Evolutionary conservation across 768 basidiomycete species (phyloP), one percentile per base, ranked within the genome.

Genomic region (Trametes gibbosa): DNA sequence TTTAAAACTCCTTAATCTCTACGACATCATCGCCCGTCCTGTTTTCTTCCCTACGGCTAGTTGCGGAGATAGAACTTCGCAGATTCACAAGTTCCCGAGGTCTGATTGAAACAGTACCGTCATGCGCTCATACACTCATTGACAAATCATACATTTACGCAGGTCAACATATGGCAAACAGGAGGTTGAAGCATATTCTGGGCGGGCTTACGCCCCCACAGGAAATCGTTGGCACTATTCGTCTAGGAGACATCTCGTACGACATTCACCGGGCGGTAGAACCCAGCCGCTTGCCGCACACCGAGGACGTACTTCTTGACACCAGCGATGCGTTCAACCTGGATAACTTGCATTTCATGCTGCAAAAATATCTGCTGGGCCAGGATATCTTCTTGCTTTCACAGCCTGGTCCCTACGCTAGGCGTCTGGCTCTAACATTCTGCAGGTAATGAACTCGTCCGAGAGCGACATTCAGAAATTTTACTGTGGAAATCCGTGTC

Each of bases 381-480:
- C 86, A 87, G 69, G 86, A 87, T 68, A 74, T 85, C 5, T 88
- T 87, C 67, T 70, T 88, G 23, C 75, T 87, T 3, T 83, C 83
- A 0, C 84, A 87, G 63, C 86, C 86, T 0, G 86, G 86, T 0
- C 85, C 85, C 2, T 86, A 86, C 70, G 85, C 86, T 12, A 75
- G 85, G 37, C 70, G 84, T 37, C 70, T 86, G 51, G 84, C 82
- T 0, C 66, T 86, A 72, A 85, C 84, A 6, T 86, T 86, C 72
- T 84, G 84, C 12, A 81, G 80, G 84, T 82, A 25, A 37, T 35
- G 23, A 14, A 35, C 14, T 23, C 61, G 19, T 16, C 24, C 10
- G 6, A n/a, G 5, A 10, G 29, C 29, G n/a, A n/a, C n/a, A n/a
- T n/a, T n/a, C n/a, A n/a, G n/a, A n/a, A n/a, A n/a, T n/a, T n/a